Conservation (phyloP, 257 asterid genomes). For the Parsonsia alboflavescens region DNA sequence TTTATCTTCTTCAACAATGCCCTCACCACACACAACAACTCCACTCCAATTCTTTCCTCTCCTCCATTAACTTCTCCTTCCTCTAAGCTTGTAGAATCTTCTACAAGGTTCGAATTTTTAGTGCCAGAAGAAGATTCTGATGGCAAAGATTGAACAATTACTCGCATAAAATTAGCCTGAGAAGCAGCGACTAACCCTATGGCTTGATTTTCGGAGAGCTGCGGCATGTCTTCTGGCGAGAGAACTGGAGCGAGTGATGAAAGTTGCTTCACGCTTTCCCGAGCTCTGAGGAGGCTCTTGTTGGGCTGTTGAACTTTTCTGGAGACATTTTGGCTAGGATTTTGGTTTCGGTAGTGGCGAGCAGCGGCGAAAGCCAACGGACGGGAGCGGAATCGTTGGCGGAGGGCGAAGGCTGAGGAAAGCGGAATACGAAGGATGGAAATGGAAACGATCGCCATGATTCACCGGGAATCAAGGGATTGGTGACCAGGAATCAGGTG, state of each 20-base stretch:
- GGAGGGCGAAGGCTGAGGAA: conserved; percentile 18
- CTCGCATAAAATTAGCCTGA: conserved; percentile 98
- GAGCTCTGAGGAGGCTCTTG: conserved; percentile 59
- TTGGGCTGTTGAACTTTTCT: conserved; percentile 56
- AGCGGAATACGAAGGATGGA: conserved; percentile 39
- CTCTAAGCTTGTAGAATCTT: not conserved
- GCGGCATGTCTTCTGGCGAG: conserved; percentile 42
- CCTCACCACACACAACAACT: conserved; percentile 81
- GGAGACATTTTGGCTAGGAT: conserved; percentile 37
- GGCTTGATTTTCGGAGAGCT: conserved; percentile 62
- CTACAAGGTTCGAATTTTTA: not conserved
- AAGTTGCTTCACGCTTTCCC: conserved; percentile 59
- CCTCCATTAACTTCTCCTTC: conserved; percentile 4
- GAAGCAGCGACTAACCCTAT: conserved; percentile 79
- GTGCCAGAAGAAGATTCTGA: conserved; percentile 14
- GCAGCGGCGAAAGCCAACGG: conserved; percentile 28
- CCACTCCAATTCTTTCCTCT: conserved; percentile 51
- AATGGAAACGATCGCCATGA: conserved; percentile 47
- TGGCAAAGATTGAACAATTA: conserved; percentile 51
- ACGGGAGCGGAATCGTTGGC: conserved; percentile 23
- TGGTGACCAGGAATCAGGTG: not conserved
- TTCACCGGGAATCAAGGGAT: not conserved
- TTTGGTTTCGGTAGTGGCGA: conserved; percentile 30
- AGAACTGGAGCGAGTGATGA: conserved; percentile 66
- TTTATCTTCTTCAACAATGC: conserved; percentile 87